A percentile compares a stretch with the other conserved stretches of the same genome.
Evolutionary conservation across 768 basidiomycete species (phyloP).

Genomic region (Tubosaeta brunneosetosa): DNA sequence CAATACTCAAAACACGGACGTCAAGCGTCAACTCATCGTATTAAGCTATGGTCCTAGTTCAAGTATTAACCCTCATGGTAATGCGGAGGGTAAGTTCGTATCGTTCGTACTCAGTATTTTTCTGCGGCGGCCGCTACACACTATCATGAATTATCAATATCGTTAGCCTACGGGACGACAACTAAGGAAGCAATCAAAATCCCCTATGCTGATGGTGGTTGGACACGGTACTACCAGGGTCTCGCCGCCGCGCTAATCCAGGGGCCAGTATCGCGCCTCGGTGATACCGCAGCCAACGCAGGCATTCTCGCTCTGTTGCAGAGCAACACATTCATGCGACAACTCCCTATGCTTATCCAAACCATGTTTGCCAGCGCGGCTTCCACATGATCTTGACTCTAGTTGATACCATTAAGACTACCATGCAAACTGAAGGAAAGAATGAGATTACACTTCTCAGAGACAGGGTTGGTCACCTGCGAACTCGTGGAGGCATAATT

Average conservation of each 20-base stretch:
- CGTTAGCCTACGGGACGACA: conserved; percentile 80
- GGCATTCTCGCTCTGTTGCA: conserved; percentile 84
- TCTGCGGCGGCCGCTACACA: conserved; percentile 77
- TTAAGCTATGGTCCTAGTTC: conserved; percentile 88
- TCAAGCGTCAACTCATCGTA: conserved; percentile 3
- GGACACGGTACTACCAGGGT: conserved; percentile 83
- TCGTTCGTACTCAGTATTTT: background rate
- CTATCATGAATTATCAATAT: conserved; percentile 97
- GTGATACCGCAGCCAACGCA: conserved; percentile 92
- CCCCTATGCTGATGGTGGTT: conserved; percentile 76
- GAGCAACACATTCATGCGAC: conserved; percentile 66
- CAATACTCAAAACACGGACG: too few relatives aligned
- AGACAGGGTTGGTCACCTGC: conserved; percentile 45
- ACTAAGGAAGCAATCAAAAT: conserved; percentile 59
- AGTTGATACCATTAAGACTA: conserved; percentile 93
- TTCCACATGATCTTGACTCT: conserved; percentile 89
- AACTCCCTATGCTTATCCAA: conserved; percentile 62
- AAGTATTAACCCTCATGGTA: conserved; percentile 84
- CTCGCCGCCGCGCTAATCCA: conserved; percentile 81
- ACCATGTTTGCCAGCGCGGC: conserved; percentile 74
- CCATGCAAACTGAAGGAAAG: conserved; percentile 86
- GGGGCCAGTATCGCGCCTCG: conserved; percentile 81
- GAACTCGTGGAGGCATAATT: background rate
- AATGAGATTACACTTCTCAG: conserved; percentile 62
- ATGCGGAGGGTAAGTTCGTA: background rate